Percentiles rank a stretch among this genome's conserved stretches.
phyloP scores from a whole-genome alignment of 768 basidiomycete genomes.

The Rhizopogon vinicolor region DNA sequence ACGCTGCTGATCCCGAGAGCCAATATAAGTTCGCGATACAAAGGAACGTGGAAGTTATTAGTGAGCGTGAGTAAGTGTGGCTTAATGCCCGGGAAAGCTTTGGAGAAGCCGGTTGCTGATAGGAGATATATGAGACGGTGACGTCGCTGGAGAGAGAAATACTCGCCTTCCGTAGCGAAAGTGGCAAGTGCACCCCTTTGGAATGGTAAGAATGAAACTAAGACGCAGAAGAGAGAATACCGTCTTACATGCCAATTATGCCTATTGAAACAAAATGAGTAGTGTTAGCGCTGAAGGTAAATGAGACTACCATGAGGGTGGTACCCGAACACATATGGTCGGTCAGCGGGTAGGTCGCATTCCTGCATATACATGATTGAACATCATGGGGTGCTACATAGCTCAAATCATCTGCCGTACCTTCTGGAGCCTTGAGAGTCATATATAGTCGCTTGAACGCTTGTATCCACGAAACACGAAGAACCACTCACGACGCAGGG shows the following conservation, averaged over 20 bases:
- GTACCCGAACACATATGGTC: slow-evolving; percentile 96
- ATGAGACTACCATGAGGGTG: slow-evolving; percentile 77
- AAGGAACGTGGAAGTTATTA: slow-evolving; percentile 86
- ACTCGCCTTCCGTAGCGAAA: slow-evolving; percentile 88
- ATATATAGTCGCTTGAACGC: neutral
- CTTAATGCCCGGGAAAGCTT: slow-evolving; percentile 82
- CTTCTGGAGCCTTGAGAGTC: slow-evolving; percentile 42
- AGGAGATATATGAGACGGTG: neutral
- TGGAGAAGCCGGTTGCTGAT: slow-evolving; percentile 85
- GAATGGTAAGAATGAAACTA: neutral
- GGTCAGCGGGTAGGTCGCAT: slow-evolving; percentile 84
- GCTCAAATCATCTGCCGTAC: slow-evolving; percentile 22
- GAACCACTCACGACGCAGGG: slow-evolving; percentile 71
- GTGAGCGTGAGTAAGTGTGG: slow-evolving; percentile 91
- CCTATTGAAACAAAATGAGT: slow-evolving; percentile 40
- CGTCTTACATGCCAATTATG: slow-evolving; percentile 92
- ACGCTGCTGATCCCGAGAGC: slow-evolving; percentile 90
- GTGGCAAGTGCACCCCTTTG: slow-evolving; percentile 88
- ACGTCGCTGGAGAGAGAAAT: neutral
- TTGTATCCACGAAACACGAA: neutral
- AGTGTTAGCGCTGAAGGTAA: neutral
- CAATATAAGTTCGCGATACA: slow-evolving; percentile 90
- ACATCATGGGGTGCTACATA: neutral
- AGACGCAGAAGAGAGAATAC: neutral
- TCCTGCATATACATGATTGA: slow-evolving; percentile 38